A percentile compares a stretch with the other conserved stretches of the same genome.
Conservation (phyloP, 768 basidiomycete genomes). For the Baorangia bicolor region DNA sequence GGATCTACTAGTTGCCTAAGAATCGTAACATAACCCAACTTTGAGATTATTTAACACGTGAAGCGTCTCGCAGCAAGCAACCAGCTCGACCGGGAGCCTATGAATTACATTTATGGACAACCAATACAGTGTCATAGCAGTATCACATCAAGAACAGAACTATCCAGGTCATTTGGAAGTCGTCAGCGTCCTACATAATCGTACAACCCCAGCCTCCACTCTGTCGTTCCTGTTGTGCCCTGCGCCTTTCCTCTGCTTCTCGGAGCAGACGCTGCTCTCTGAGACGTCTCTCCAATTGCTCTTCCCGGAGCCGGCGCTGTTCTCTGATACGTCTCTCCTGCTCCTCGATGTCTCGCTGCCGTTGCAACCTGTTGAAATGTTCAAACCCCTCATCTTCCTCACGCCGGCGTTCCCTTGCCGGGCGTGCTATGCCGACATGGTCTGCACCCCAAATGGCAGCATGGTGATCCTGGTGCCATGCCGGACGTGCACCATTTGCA, state of each 20-base stretch:
- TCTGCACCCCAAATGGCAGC: not conserved
- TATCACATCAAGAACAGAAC: not conserved
- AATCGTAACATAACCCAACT: no score
- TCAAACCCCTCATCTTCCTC: not conserved
- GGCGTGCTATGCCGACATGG: not conserved
- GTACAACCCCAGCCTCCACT: conserved; percentile 21
- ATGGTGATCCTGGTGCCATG: not conserved
- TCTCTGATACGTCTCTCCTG: conserved; percentile 1
- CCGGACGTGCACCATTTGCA: not conserved
- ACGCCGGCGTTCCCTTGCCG: not conserved
- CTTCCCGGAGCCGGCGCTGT: not conserved
- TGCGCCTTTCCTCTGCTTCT: conserved; percentile 8
- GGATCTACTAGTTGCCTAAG: no score
- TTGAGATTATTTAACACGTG: no score
- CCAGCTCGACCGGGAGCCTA: not conserved
- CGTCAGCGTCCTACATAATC: conserved; percentile 20
- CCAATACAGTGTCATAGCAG: not conserved
- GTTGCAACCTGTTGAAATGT: not conserved
- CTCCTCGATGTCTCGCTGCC: conserved; percentile 4
- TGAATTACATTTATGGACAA: not conserved
- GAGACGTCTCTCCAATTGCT: not conserved
- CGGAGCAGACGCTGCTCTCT: not conserved
- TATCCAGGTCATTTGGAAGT: no score
- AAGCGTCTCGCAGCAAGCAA: no score
- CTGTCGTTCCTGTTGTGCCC: not conserved